A percentile compares a stretch with the other conserved stretches of the same genome.
These are phyloP conservation scores for Calonectria henricotiae DNA, from an alignment of 2,329 filamentous ascomycete genomes.

Conservation along the genomic window DNA sequence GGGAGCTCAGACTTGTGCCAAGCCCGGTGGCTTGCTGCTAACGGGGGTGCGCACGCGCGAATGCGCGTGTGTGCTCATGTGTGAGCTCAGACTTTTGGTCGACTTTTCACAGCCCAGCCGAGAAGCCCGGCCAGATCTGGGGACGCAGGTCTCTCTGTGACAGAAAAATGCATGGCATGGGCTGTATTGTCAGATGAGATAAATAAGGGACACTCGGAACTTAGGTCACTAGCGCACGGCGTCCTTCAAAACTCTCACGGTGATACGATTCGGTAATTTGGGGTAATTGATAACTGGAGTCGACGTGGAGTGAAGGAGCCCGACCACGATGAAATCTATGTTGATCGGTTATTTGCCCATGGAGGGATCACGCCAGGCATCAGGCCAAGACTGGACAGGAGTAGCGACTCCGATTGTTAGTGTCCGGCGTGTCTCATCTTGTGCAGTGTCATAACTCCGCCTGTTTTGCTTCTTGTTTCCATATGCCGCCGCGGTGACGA, in stretches of 20 bases:
- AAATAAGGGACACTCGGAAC: slow-evolving; percentile 26
- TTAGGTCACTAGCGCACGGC: slow-evolving; percentile 5
- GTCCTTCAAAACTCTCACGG: slow-evolving; percentile 22
- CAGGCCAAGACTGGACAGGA: slow-evolving; percentile 36
- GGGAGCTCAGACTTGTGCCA: slow-evolving; percentile 40
- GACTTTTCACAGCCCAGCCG: slow-evolving; percentile 29
- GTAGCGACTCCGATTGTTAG: slow-evolving; percentile 32
- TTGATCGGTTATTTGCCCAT: slow-evolving; percentile 30
- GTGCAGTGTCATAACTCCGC: slow-evolving; percentile 18
- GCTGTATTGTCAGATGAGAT: slow-evolving; percentile 34
- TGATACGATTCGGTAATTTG: slow-evolving; percentile 41
- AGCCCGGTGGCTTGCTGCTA: slow-evolving; percentile 44
- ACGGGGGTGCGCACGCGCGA: slow-evolving; percentile 33
- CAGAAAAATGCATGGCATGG: slow-evolving; percentile 30
- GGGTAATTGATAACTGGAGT: slow-evolving; percentile 29
- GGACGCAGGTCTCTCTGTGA: slow-evolving; percentile 21
- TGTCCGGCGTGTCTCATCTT: slow-evolving; percentile 38
- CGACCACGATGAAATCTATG: slow-evolving; percentile 31
- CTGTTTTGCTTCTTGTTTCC: slow-evolving; percentile 4
- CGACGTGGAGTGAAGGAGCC: slow-evolving; percentile 36
- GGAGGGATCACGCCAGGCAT: slow-evolving; percentile 40
- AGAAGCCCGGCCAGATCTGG: slow-evolving; percentile 32
- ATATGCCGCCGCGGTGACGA: slow-evolving; percentile 5
- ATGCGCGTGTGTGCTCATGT: slow-evolving; percentile 14
- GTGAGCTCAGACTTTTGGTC: slow-evolving; percentile 23